Evolutionary conservation across 768 basidiomycete genomes (phyloP).

Genomic region (Suillus cothurnatus): DNA sequence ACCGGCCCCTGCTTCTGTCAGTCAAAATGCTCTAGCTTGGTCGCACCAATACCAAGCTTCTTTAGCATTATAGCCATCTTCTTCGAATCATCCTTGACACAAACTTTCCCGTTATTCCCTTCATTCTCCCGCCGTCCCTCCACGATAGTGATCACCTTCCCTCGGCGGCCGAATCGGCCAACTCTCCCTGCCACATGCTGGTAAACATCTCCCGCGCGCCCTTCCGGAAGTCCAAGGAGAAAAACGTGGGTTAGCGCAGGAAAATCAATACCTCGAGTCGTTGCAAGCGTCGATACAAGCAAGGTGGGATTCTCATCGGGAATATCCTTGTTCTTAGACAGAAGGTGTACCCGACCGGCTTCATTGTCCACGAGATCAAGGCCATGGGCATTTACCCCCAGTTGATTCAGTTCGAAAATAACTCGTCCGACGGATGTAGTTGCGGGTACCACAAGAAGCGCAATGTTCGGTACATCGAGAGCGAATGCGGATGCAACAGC

Average conservation of each 20-base stretch:
- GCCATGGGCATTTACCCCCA: slow-evolving; percentile 69
- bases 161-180: slow-evolving; percentile 67
- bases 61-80: slow-evolving; percentile 47
- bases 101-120: slow-evolving; percentile 28
- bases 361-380: slow-evolving; percentile 53
- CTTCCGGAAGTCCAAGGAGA: slow-evolving; percentile 62
- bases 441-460: slow-evolving; percentile 68
- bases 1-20: slow-evolving; percentile 21
- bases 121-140: slow-evolving; percentile 38
- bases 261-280: slow-evolving; percentile 73
- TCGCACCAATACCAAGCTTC: slow-evolving; percentile 46
- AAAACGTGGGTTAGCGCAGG: slow-evolving; percentile 76
- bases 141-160: slow-evolving; percentile 68
- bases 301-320: slow-evolving; percentile 56
- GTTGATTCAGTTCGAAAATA: slow-evolving; percentile 60
- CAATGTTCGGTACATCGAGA: slow-evolving; percentile 67
- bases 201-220: slow-evolving; percentile 58
- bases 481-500: slow-evolving; percentile 73
- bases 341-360: slow-evolving; percentile 45
- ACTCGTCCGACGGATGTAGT: slow-evolving; percentile 61
- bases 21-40: slow-evolving; percentile 55
- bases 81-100: slow-evolving; percentile 37
- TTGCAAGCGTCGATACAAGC: slow-evolving; percentile 69
- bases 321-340: slow-evolving; percentile 34
- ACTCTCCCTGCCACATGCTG: slow-evolving; percentile 73